These are phyloP conservation scores for Asterophora lycoperdoides DNA, from an alignment of 768 basidiomycete species.

Conservation along the genomic window DNA sequence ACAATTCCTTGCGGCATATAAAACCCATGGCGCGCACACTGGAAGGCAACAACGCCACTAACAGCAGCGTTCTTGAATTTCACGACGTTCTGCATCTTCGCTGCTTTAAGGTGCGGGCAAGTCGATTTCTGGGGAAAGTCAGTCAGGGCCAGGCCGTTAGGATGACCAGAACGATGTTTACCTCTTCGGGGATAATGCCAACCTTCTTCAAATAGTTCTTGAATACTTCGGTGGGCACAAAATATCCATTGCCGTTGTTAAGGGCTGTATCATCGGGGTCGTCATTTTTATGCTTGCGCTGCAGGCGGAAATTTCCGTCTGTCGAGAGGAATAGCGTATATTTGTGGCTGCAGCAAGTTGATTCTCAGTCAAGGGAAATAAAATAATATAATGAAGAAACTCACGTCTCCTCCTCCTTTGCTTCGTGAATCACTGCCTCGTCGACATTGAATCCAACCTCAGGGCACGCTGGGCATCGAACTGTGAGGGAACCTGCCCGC, in stretches of 20 bases:
- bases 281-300: slow-evolving; percentile 21
- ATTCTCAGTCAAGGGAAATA: neutral
- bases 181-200: neutral
- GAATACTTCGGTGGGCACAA: slow-evolving; percentile 16
- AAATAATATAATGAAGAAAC: neutral
- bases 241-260: slow-evolving; percentile 23
- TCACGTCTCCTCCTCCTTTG: neutral
- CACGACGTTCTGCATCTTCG: slow-evolving; percentile 22
- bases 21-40: slow-evolving; percentile 28
- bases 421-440: neutral
- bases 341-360: slow-evolving; percentile 19
- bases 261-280: slow-evolving; percentile 27
- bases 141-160: neutral
- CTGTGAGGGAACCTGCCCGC: neutral
- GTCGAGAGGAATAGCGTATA: slow-evolving; percentile 23
- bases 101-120: slow-evolving; percentile 24
- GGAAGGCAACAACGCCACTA: slow-evolving; percentile 23
- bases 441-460: slow-evolving; percentile 3
- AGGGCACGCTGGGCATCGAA: slow-evolving; percentile 3
- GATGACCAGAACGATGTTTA: neutral
- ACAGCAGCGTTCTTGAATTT: slow-evolving; percentile 27
- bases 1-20: slow-evolving; percentile 20
- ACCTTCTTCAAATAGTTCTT: slow-evolving; percentile 15
- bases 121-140: slow-evolving; percentile 16
- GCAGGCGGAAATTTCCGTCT: slow-evolving; percentile 26